Evolutionary conservation across 208 protist genomes (phyloP).

Genomic region (Naegleria fowleri): DNA sequence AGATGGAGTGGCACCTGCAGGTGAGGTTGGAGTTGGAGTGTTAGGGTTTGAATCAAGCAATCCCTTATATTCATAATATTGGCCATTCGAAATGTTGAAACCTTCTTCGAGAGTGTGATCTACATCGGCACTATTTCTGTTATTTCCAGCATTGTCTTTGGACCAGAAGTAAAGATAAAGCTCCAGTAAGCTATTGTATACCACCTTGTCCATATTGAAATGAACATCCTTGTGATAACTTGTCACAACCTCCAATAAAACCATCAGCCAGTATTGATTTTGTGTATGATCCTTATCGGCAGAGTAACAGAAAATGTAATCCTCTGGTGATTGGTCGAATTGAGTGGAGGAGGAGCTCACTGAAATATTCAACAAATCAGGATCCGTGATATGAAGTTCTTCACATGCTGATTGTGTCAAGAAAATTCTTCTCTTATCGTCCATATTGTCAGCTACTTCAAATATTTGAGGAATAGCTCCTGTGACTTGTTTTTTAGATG

Average conservation of each 20-base stretch:
- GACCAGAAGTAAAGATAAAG: slow-evolving; percentile 58
- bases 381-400: not conserved
- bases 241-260: slow-evolving; percentile 78
- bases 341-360: not conserved
- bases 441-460: not conserved
- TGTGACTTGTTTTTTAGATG: not conserved
- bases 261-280: slow-evolving; percentile 63
- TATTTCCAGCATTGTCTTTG: not conserved
- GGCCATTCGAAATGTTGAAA: not conserved
- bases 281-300: slow-evolving; percentile 36
- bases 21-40: not conserved
- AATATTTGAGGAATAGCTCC: not conserved
- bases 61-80: not conserved
- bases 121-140: not conserved
- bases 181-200: slow-evolving; percentile 86
- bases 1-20: not conserved
- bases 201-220: not conserved
- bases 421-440: not conserved
- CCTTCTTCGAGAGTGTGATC: not conserved
- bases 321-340: slow-evolving; percentile 49
- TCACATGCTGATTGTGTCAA: slow-evolving; percentile 7
- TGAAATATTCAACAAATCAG: not conserved
- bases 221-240: slow-evolving; percentile 47
- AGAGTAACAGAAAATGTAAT: slow-evolving; percentile 82
- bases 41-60: not conserved